Base-by-base conservation (phyloP, 2,329 filamentous ascomycete genomes). In the Sarocladium kiliense region DNA sequence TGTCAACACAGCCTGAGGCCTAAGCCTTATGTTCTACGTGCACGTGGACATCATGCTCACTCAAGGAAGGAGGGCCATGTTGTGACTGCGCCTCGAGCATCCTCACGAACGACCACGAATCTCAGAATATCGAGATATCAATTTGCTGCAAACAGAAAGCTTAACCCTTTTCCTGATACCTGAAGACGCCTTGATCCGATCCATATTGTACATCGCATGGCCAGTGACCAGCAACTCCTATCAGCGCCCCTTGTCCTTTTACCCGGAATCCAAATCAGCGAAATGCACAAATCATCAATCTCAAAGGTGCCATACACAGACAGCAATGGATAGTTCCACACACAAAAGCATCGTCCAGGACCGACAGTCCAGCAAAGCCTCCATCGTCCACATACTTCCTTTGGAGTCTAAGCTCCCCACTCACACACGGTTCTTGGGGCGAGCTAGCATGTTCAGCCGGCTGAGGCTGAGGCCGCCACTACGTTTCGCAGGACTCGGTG, bases 381-480 rank as follows among this genome's bases (percentile, higher is more conserved):
- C 36, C 11, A 39, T 18, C 6, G n/a, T 39, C 36, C 16, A 18
- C n/a, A 5, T 18, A 5, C 36, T n/a, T 14, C 36, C 36, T 39
- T 6, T n/a, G 36, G 5, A 5, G 11, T 16, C 16, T 39, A 19
- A 39, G 3, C 9, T 32, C 30, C 19, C 5, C n/a, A 19, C 44
- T 47, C 53, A 81, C 57, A 69, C 77, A 56, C 82, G 76, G 59
- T 75, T 68, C 72, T 86, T 86, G 1, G 83, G 83, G 44, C 75
- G 75, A 47, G 84, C 77, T 23, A 86, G 76, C 78, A 82, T 80
- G 63, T 84, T 80, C 55, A 86, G 72, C 57, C 84, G 75, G 64
- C 79, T 84, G 57, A 85, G 65, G 59, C 76, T 85, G 56, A 86
- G 66, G 23, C 77, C 72, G 5, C 64, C 62, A 57, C 68, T 74